These are phyloP conservation scores for Pseudozyma sp. DNA, from an alignment of 1,284 basidiomycete species.

Conservation along the genomic window DNA sequence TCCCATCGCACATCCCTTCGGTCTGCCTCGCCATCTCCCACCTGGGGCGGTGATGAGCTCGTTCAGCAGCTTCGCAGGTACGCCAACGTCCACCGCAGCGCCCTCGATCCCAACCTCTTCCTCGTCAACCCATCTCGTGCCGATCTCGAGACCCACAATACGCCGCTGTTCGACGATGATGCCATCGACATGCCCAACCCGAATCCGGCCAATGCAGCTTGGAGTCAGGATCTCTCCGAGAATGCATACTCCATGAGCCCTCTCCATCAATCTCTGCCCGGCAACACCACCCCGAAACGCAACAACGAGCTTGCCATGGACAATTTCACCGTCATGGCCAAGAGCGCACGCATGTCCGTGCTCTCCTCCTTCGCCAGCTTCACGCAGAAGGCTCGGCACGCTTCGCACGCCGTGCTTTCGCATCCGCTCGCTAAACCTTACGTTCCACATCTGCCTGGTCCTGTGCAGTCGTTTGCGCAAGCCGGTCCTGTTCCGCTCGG, in stretches of 20 bases:
- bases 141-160: conserved; percentile 85
- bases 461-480: conserved; percentile 59
- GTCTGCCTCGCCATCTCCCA: conserved; percentile 50
- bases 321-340: conserved; percentile 58
- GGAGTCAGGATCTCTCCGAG: conserved; percentile 44
- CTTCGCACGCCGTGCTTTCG: conserved; percentile 54
- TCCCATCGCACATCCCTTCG: conserved; percentile 9
- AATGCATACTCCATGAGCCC: conserved; percentile 47
- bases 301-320: conserved; percentile 50
- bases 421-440: conserved; percentile 58
- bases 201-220: conserved; percentile 18
- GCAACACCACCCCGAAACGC: conserved; percentile 5
- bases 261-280: conserved; percentile 43
- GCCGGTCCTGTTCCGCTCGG: conserved; percentile 62
- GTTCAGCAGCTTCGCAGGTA: conserved; percentile 70
- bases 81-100: conserved; percentile 81
- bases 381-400: conserved; percentile 62
- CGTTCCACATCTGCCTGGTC: conserved; percentile 49
- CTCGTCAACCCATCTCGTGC: conserved; percentile 89
- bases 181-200: conserved; percentile 53
- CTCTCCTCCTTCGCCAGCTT: conserved; percentile 62
- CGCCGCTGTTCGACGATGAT: conserved; percentile 68
- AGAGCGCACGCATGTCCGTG: conserved; percentile 61
- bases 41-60: conserved; percentile 75
- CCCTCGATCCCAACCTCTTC: conserved; percentile 82